Evolutionary conservation across 139 green algal species (phyloP), one percentile per base, ranked within the genome.

Genomic region (Closterium sp.): DNA sequence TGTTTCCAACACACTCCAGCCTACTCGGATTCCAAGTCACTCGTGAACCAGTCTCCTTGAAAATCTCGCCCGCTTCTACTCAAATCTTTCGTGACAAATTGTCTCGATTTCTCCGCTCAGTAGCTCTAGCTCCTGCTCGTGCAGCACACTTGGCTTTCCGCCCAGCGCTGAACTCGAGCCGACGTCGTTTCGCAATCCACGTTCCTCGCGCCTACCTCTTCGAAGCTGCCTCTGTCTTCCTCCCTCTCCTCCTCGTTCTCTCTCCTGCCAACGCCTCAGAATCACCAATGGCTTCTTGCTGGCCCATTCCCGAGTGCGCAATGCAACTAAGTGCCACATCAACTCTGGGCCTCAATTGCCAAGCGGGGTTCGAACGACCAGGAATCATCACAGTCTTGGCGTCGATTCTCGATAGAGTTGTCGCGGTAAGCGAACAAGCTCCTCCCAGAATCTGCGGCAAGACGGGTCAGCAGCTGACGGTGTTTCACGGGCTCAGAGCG

Each of bases 401-500:
- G 28, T 30, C 85, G 85, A 32, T 87, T 17, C 85, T 87, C 85
- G 85, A 87, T 31, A 29, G 30, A 28, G 29, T 45, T 6, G 73
- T 38, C 10, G 31, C n/a, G 22, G 30, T 42, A 84, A 91, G 42
- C 42, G 42, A 73, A 28, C 45, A 87, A 29, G 85, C 85, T 21
- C 28, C 28, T 87, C 28, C 85, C 28, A 30, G 85, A 32, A 22
- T 87, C 85, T 79, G 85, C 85, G 28, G 85, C 85, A 87, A 87
- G 85, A 87, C 28, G 27, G 85, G 28, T 22, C 85, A 50, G 27
- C 92, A 94, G 87, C 87, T 96, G 34, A 96, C 96, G 11, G 94
- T 95, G 2, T 97, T 97, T 86, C 95, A 97, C 90, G 96, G 96
- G 5, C 90, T 96, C 21, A 87, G 96, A 28, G 85, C 96, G 24